Evolutionary conservation across 1,139 yeast species (phyloP).

Genomic region (Diutina rugosa): DNA sequence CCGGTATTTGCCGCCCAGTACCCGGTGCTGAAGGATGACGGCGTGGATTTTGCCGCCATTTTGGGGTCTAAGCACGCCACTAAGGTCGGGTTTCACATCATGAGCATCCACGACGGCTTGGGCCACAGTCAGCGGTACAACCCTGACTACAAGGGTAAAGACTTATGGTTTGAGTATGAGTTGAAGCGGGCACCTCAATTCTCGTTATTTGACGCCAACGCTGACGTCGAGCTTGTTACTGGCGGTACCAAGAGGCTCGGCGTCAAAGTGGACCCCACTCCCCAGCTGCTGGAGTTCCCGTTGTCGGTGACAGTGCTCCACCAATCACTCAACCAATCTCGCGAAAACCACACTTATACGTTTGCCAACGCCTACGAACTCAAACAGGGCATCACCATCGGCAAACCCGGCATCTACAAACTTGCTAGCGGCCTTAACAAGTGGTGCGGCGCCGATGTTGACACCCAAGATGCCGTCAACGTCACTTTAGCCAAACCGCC

Average conservation of each 20-base stretch:
- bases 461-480: conserved; percentile 14
- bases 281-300: background rate
- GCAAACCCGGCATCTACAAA: conserved; percentile 51
- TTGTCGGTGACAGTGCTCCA: background rate
- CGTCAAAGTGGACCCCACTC: conserved; percentile 6
- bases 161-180: conserved; percentile 38
- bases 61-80: conserved; percentile 33
- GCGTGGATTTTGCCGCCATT: conserved; percentile 7
- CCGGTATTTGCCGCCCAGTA: background rate
- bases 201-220: conserved; percentile 23
- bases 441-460: conserved; percentile 47
- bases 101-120: conserved; percentile 58
- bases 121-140: conserved; percentile 56
- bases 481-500: conserved; percentile 31
- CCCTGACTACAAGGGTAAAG: conserved; percentile 29
- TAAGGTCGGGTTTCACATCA: conserved; percentile 49
- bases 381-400: conserved; percentile 23
- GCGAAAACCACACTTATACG: conserved; percentile 16
- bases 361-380: conserved; percentile 22
- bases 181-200: conserved; percentile 52
- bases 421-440: conserved; percentile 40
- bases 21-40: background rate
- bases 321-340: background rate
- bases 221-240: conserved; percentile 28
- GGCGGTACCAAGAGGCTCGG: conserved; percentile 24